Base-by-base conservation (phyloP, 805 yeast species). In the Saturnispora ahearnii region DNA sequence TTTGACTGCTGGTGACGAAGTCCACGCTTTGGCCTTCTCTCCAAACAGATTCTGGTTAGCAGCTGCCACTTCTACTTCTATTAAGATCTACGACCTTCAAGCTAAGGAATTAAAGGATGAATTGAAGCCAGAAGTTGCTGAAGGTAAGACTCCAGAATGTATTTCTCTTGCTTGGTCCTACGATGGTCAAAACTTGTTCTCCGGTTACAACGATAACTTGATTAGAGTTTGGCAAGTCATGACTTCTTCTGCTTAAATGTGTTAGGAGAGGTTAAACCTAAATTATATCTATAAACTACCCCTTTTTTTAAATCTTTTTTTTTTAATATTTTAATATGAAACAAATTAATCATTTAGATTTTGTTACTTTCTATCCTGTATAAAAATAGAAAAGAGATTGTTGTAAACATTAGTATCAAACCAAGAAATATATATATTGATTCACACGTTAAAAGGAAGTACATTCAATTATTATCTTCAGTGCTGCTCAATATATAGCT, bases 11-110 rank as follows among this genome's bases (percentile, higher is more conserved):
- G 88, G 93, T 73, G 93, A 91, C 70, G 98, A 91, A 81, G 89
- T 93, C 65, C 87, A 87, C 76, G 95, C 97, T 72, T 82, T 93
- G 72, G 96, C 97, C 66, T 93, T 93, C 96, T 91, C 98, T 73
- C 99, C 99, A 78, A 87, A 87, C 95, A 90, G 99, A 85, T 93
- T 87, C 95, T 93, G 99, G 99, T 86, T 93, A 74, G 91, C 96
- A 73, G 99, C 98, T 77, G 98, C 99, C 70, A 93, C 99, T 66
- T 78, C 96, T 61, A 77, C 96, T 62, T 93, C 96, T 70, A 88
- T 93, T 81, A 91, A 90, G 87, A 84, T 93, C 82, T 93, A 82
- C 87, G 87, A 90, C 84, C 84, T 93, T 74, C 93, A 89, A 79
- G 90, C 86, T 77, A 84, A 95, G 78, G 77, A 77, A 66, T 79